A percentile compares a stretch with the other conserved stretches of the same genome.
phyloP scores from a whole-genome alignment of 2,329 filamentous ascomycete genomes.

The Trichoderma asperellum region DNA sequence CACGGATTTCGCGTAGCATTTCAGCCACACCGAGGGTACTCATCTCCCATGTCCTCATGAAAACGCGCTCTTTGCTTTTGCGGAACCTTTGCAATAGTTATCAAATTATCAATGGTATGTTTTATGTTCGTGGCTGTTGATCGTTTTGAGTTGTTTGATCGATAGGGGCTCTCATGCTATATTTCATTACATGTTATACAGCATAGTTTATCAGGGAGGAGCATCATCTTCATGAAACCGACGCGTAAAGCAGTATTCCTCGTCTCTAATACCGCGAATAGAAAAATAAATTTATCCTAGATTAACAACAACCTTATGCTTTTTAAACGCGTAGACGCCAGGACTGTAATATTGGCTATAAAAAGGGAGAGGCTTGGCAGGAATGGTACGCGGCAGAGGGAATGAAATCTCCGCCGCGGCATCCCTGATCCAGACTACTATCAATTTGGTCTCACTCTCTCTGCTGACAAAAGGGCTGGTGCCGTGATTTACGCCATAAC shows the following conservation, averaged over 20 bases:
- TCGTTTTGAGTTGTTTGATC: not conserved
- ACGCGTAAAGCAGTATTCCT: not conserved
- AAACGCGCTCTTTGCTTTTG: not conserved
- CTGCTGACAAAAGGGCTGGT: not conserved
- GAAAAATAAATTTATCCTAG: no score
- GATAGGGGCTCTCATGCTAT: not conserved
- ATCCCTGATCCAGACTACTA: not conserved
- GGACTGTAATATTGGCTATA: not conserved
- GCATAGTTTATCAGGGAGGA: not conserved
- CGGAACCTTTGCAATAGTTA: not conserved
- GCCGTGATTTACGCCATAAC: not conserved
- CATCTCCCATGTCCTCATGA: not conserved
- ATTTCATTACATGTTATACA: not conserved
- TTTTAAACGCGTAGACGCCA: not conserved
- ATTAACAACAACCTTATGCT: not conserved
- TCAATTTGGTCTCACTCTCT: not conserved
- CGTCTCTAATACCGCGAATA: not conserved
- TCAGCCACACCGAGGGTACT: not conserved
- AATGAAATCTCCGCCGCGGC: not conserved
- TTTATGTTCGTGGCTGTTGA: not conserved
- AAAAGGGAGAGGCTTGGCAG: not conserved
- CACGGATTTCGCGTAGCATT: not conserved
- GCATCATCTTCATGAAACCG: not conserved
- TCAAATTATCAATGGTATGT: not conserved
- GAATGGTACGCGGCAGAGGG: not conserved